Percentiles rank a stretch among this genome's conserved stretches.
phyloP scores from a whole-genome alignment of 2,329 filamentous ascomycete species.

The Orbilia brochopaga region DNA sequence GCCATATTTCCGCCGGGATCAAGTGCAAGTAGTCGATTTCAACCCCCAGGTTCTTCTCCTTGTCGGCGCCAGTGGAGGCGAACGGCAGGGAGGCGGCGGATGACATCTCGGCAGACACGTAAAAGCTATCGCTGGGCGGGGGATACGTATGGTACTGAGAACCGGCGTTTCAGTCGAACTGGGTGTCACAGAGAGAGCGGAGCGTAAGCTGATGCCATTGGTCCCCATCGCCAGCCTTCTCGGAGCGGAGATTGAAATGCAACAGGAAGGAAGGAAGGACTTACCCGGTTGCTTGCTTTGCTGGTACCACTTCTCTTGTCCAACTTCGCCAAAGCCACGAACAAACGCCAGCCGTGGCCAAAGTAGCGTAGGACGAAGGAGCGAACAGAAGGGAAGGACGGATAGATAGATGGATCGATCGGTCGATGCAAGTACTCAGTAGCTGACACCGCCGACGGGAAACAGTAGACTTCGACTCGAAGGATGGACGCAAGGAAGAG shows the following conservation, averaged over 20 bases:
- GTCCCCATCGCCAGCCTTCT: not conserved
- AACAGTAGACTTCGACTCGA: too few species aligned
- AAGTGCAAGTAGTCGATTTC: slow-evolving; percentile 45
- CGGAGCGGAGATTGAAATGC: not conserved
- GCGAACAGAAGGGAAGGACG: not conserved
- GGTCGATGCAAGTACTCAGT: too few species aligned
- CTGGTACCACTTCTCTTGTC: not conserved
- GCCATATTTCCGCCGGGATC: slow-evolving; percentile 47
- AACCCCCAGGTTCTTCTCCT: slow-evolving; percentile 26
- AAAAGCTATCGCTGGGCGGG: not conserved
- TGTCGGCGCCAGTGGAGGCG: slow-evolving; percentile 13
- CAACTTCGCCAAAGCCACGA: too few species aligned
- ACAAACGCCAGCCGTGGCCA: not conserved
- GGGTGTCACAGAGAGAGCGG: not conserved
- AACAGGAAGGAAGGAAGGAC: not conserved
- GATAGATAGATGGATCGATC: too few species aligned
- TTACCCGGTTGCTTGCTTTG: not conserved
- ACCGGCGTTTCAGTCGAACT: not conserved
- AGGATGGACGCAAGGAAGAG: not conserved
- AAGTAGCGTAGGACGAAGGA: not conserved
- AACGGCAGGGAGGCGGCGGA: not conserved
- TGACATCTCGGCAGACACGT: not conserved
- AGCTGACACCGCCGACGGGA: too few species aligned
- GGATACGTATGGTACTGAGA: not conserved
- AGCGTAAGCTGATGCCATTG: slow-evolving; percentile 1